These are phyloP conservation scores for Hyphopichia burtonii DNA, from an alignment of 1,139 yeast species.

Conservation along the genomic window DNA sequence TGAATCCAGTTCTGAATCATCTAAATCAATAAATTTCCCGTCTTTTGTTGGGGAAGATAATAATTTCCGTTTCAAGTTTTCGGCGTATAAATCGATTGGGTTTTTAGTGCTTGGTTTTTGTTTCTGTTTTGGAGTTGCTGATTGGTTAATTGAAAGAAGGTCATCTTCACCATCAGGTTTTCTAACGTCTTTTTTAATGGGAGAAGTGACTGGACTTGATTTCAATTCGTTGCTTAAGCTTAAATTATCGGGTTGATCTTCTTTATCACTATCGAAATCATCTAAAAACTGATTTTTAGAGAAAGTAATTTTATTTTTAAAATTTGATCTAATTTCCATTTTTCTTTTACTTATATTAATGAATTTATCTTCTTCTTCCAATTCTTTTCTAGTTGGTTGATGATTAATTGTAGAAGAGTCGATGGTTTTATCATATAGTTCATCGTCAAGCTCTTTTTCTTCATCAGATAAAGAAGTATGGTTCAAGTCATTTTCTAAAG, in stretches of 20 bases:
- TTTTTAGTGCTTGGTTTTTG: slow-evolving; percentile 12
- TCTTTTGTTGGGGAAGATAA: slow-evolving; percentile 22
- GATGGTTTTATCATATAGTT: slow-evolving; percentile 13
- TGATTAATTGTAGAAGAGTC: slow-evolving; percentile 3
- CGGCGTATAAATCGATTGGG: slow-evolving; percentile 40
- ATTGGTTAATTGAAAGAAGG: slow-evolving; percentile 4
- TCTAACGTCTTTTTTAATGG: slow-evolving; percentile 15
- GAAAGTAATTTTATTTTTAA: slow-evolving; percentile 26
- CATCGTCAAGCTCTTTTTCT: slow-evolving; percentile 34
- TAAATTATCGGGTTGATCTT: slow-evolving; percentile 9
- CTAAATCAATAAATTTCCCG: slow-evolving; percentile 21
- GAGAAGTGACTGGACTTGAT: slow-evolving; percentile 39
- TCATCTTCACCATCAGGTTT: slow-evolving; percentile 2
- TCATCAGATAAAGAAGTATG: slow-evolving; percentile 41
- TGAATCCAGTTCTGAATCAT: slow-evolving; percentile 17
- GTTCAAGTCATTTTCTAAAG: slow-evolving; percentile 34
- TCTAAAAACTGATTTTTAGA: slow-evolving; percentile 33
- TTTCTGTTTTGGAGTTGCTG: slow-evolving; percentile 9
- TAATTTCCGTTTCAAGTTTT: slow-evolving; percentile 26
- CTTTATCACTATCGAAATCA: slow-evolving; percentile 34
- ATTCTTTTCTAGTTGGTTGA: slow-evolving; percentile 18
- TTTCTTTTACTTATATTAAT: slow-evolving; percentile 37
- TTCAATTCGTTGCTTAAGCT: slow-evolving; percentile 9
- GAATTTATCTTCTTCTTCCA: slow-evolving; percentile 35
- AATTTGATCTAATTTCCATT: slow-evolving; percentile 32